These are phyloP conservation scores for Naegleria lovaniensis DNA, from an alignment of 208 protist genomes.

Conservation along the genomic window DNA sequence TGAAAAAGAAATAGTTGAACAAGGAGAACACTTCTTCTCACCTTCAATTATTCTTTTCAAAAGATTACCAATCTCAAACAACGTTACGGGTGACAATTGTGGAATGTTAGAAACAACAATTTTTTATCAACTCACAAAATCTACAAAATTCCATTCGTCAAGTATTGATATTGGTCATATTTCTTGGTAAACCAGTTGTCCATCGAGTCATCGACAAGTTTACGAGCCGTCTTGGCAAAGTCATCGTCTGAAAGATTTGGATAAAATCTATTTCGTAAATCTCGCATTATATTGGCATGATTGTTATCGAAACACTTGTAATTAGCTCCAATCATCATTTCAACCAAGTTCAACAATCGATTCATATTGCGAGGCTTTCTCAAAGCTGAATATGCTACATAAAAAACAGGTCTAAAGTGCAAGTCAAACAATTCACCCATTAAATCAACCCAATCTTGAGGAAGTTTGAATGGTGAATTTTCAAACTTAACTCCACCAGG, in stretches of 20 bases:
- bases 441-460: conserved; percentile 77
- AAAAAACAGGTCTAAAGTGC: conserved; percentile 78
- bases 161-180: conserved; percentile 26
- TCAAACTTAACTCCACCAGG: conserved; percentile 88
- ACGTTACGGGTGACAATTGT: conserved; percentile 45
- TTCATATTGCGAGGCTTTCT: conserved; percentile 58
- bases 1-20: too few species aligned
- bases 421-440: conserved; percentile 71
- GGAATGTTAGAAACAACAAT: conserved; percentile 77
- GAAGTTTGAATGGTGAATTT: conserved; percentile 83
- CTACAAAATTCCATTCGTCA: conserved; percentile 26
- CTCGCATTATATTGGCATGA: conserved; percentile 47
- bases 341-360: conserved; percentile 66
- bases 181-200: conserved; percentile 60
- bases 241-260: conserved; percentile 63
- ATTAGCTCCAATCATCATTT: conserved; percentile 71
- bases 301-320: conserved; percentile 75
- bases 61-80: background rate
- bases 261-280: conserved; percentile 70
- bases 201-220: conserved; percentile 71
- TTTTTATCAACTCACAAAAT: background rate
- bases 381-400: conserved; percentile 62
- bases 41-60: background rate
- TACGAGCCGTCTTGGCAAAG: conserved; percentile 66
- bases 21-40: too few species aligned